phyloP scores from a whole-genome alignment of 176 grass and related monocot species.

The Ananas comosus region DNA sequence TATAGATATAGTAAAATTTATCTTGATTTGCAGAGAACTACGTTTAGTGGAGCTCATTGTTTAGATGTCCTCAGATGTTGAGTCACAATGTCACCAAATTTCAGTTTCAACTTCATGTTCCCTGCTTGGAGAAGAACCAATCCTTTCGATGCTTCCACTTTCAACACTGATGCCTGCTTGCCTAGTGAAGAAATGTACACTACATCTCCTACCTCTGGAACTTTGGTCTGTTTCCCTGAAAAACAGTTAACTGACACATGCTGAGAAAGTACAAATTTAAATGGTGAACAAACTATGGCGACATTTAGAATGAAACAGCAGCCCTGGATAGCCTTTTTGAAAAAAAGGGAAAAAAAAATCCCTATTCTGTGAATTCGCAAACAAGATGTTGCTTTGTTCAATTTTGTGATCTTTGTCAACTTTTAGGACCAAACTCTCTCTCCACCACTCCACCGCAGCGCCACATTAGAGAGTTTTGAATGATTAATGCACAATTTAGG shows the following conservation, averaged over 20 bases:
- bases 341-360: not conserved
- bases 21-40: no score
- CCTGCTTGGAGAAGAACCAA: constrained; percentile 52
- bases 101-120: constrained; percentile 64
- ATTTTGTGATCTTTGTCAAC: not conserved
- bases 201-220: constrained; percentile 42
- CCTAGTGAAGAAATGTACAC: constrained; percentile 49
- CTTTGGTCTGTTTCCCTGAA: constrained; percentile 30
- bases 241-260: constrained; percentile 5
- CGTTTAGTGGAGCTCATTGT: no score
- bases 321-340: not conserved
- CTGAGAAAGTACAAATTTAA: not conserved
- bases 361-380: not conserved
- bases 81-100: constrained; percentile 42
- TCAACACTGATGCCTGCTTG: constrained; percentile 48
- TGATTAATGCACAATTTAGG: no score
- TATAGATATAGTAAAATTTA: no score
- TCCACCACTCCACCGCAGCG: no score
- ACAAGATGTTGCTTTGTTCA: not conserved
- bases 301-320: constrained; percentile 17
- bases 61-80: constrained; percentile 19
- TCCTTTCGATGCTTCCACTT: constrained; percentile 42
- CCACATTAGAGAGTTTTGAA: no score
- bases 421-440: no score
- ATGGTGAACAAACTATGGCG: not conserved